Base-by-base conservation (phyloP, 306 rosid genomes). In the Inga leiocalycina region DNA sequence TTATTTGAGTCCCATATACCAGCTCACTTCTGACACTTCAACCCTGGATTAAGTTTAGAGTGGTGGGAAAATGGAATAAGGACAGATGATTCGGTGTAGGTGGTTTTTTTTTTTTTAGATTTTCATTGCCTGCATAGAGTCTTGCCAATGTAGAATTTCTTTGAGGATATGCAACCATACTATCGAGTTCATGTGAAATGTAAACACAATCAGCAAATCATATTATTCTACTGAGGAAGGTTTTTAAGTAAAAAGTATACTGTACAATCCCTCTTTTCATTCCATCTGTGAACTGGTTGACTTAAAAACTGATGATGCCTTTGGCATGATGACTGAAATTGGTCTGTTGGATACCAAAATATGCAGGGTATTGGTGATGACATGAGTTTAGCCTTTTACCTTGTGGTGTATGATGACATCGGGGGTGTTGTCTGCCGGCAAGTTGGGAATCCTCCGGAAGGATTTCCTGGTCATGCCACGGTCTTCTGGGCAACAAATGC, bases 311-410 rank as follows among this genome's bases (percentile, higher is more conserved):
- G 84, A 62, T 78, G 34, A 77, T 62, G 68, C 16, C 35, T 57
- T 46, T 27, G 57, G 66, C 51, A 84, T 74, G 79, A 37, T 51
- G 76, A 87, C 83, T 86, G 82, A 59, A 8, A 85, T 79, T 75
- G 80, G 69, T 66, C 49, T 59, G 59, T 71, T 61, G 64, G 34
- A 54, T 84, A 57, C 85, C 77, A 17, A 27, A 27, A 79, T 52
- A 81, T 90, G 92, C 95, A 97, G 99, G 99, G 99, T 76, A 84
- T 97, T 75, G 87, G 92, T 85, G 90, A 85, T 71, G 98, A 94
- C 77, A 62, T 83, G 95, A 84, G 86, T 88, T 83, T 97, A 87
- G 94, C 90, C 59, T 91, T 97, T 84, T 97, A 90, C 81, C 95
- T 97, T 37, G 92, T 96, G 85, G 85, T 81, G 5, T 97, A 97